A percentile compares a stretch with the other conserved stretches of the same genome.
Conservation (phyloP, 495 filamentous ascomycete genomes). For the Penicillium steckii region DNA sequence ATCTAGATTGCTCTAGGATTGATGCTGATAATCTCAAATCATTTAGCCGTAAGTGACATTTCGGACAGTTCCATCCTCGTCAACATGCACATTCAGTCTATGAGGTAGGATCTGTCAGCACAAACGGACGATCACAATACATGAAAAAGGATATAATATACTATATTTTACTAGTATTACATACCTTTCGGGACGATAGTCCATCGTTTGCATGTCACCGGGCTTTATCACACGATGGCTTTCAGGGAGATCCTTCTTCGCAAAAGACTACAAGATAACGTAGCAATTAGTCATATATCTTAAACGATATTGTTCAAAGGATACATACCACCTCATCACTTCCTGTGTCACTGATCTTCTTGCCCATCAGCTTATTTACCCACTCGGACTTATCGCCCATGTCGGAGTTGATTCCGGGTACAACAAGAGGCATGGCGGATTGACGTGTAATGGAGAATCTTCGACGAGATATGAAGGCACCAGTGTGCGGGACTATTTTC, state of each 20-base stretch:
- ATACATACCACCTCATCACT: slow-evolving; percentile 49
- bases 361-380: slow-evolving; percentile 72
- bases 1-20: neutral
- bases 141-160: too few species aligned
- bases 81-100: slow-evolving; percentile 71
- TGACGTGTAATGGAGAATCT: neutral
- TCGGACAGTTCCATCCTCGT: slow-evolving; percentile 69
- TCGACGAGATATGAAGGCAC: too few species aligned
- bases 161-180: too few species aligned
- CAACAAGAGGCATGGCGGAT: slow-evolving; percentile 76
- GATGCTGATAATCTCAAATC: neutral
- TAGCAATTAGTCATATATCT: neutral
- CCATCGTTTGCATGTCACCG: slow-evolving; percentile 59
- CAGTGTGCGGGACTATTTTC: too few species aligned
- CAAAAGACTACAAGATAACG: slow-evolving; percentile 58
- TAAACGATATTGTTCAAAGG: neutral
- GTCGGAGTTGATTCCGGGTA: slow-evolving; percentile 64
- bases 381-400: slow-evolving; percentile 60
- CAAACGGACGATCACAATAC: too few species aligned
- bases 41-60: slow-evolving; percentile 56
- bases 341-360: slow-evolving; percentile 57
- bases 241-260: slow-evolving; percentile 70
- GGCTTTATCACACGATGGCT: slow-evolving; percentile 66
- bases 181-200: slow-evolving; percentile 59
- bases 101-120: neutral